Percentiles rank a stretch among this genome's conserved stretches.
These are phyloP conservation scores for Colletotrichum sansevieriae DNA, from an alignment of 2,329 filamentous ascomycete genomes.

Conservation along the genomic window DNA sequence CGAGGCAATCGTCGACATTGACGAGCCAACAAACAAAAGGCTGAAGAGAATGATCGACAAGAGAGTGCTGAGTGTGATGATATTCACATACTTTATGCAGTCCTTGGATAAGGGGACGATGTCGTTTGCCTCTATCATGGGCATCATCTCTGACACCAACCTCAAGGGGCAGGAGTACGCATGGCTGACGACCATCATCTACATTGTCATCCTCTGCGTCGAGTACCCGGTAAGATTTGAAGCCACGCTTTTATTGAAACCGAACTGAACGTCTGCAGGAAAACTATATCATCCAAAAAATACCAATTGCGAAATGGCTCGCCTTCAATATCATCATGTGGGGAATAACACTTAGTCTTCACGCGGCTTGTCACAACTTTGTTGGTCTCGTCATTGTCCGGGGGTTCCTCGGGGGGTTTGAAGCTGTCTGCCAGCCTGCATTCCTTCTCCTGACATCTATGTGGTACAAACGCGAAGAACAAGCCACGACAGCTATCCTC, in stretches of 20 bases:
- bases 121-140: constrained; percentile 47
- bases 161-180: constrained; percentile 53
- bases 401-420: constrained; percentile 60
- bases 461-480: constrained; percentile 55
- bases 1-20: constrained; percentile 54
- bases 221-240: constrained; percentile 54
- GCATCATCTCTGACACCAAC: constrained; percentile 46
- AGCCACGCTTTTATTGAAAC: not conserved
- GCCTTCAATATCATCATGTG: constrained; percentile 56
- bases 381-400: constrained; percentile 55
- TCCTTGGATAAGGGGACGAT: constrained; percentile 51
- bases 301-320: constrained; percentile 55
- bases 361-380: constrained; percentile 54
- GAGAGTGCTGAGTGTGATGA: constrained; percentile 62
- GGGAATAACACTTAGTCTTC: constrained; percentile 54
- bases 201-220: constrained; percentile 57
- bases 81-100: constrained; percentile 62
- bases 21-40: constrained; percentile 63
- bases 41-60: constrained; percentile 64
- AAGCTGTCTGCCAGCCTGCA: constrained; percentile 59
- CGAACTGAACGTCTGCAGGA: not conserved
- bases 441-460: constrained; percentile 56
- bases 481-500: constrained; percentile 45
- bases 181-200: constrained; percentile 54
- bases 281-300: constrained; percentile 50